phyloP scores from a whole-genome alignment of 2,329 filamentous ascomycete species.

The Fusarium scirpi region DNA sequence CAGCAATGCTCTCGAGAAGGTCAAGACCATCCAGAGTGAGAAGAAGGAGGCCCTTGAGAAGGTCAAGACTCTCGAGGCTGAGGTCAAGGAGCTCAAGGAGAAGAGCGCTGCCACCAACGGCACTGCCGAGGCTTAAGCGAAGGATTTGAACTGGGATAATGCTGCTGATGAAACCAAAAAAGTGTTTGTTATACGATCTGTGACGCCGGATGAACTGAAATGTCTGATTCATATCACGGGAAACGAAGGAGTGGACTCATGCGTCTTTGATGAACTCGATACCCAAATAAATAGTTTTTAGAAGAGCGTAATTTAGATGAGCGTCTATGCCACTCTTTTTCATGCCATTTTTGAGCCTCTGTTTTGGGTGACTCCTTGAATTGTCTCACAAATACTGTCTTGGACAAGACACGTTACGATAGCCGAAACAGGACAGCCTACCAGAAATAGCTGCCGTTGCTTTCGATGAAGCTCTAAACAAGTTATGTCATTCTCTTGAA shows the following conservation, averaged over 20 bases:
- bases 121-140: constrained; percentile 30
- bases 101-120: constrained; percentile 35
- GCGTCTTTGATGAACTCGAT: constrained; percentile 50
- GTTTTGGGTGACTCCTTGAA: not conserved
- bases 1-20: constrained; percentile 22
- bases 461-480: not conserved
- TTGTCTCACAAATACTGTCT: not conserved
- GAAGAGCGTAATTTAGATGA: constrained; percentile 42
- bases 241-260: constrained; percentile 48
- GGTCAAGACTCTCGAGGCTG: constrained; percentile 35
- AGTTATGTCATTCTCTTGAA: no score
- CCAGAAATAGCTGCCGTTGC: not conserved
- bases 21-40: constrained; percentile 26
- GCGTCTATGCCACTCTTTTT: constrained; percentile 43
- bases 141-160: constrained; percentile 24
- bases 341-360: constrained; percentile 4
- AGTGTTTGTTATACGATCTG: constrained; percentile 40
- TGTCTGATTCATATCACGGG: constrained; percentile 46
- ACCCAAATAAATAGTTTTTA: constrained; percentile 47
- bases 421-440: not conserved
- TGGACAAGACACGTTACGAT: not conserved
- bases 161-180: constrained; percentile 36
- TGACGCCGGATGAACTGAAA: constrained; percentile 44
- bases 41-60: constrained; percentile 40
- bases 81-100: constrained; percentile 38